Percentiles rank a stretch among this genome's conserved stretches.
phyloP scores from a whole-genome alignment of 139 green algal genomes.

The Coelastrella sp. region DNA sequence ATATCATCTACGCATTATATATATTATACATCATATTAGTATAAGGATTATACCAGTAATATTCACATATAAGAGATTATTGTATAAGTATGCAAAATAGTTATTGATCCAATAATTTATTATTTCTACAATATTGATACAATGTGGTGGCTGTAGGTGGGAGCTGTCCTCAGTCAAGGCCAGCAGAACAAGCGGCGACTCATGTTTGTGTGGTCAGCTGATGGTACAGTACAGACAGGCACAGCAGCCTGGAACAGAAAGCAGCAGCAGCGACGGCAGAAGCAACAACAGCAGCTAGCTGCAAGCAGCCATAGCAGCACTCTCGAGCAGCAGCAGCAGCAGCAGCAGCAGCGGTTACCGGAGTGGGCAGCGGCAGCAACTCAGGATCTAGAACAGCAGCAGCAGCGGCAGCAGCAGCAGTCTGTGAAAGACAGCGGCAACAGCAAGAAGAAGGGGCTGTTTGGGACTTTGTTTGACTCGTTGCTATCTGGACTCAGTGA shows the following conservation, averaged over 20 bases:
- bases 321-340: neutral
- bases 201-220: constrained; percentile 49
- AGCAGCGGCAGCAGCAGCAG: constrained; percentile 11
- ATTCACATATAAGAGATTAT: no score
- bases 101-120: no score
- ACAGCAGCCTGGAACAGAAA: constrained; percentile 35
- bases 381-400: neutral
- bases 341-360: neutral
- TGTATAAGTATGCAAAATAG: no score
- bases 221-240: constrained; percentile 9
- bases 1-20: no score
- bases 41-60: no score
- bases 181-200: constrained; percentile 43
- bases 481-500: constrained; percentile 13
- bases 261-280: constrained; percentile 12
- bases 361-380: constrained; percentile 8
- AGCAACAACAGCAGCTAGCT: constrained; percentile 26
- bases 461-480: constrained; percentile 2
- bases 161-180: constrained; percentile 35
- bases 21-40: no score
- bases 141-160: constrained; percentile 6
- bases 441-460: constrained; percentile 17
- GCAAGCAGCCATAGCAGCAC: constrained; percentile 26
- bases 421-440: neutral
- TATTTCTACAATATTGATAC: no score